phyloP scores from a whole-genome alignment of 139 green algal genomes.

The Coelastrella sp. region DNA sequence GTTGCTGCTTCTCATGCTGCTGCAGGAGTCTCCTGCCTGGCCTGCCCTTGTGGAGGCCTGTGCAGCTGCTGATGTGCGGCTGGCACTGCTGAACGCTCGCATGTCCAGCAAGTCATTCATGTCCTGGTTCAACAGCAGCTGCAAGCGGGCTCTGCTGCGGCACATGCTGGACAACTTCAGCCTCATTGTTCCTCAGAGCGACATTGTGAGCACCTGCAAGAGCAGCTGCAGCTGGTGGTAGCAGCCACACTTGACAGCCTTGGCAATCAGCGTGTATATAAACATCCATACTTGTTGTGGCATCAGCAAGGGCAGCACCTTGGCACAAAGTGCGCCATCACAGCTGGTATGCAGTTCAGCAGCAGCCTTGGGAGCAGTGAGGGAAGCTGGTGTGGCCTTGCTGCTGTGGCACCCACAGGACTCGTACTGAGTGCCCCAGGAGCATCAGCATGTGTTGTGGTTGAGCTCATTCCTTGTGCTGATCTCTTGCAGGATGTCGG shows the following conservation, averaged over 20 bases:
- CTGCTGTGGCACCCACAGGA: neutral
- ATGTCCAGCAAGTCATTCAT: slow-evolving; percentile 57
- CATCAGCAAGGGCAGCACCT: neutral
- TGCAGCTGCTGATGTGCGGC: slow-evolving; percentile 31
- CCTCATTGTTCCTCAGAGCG: slow-evolving; percentile 69
- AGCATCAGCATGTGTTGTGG: neutral
- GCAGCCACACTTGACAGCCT: neutral
- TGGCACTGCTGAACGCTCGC: slow-evolving; percentile 72
- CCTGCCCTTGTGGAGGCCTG: slow-evolving; percentile 59
- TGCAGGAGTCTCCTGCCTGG: slow-evolving; percentile 64
- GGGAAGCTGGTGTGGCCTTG: neutral
- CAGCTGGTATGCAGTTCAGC: no score
- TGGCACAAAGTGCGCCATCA: no score
- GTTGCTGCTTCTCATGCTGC: neutral
- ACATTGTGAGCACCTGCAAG: slow-evolving; percentile 53
- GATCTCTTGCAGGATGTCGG: slow-evolving; percentile 64
- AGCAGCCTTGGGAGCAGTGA: no score
- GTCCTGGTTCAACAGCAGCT: slow-evolving; percentile 51
- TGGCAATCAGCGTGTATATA: neutral
- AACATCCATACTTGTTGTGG: neutral
- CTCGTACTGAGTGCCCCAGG: neutral
- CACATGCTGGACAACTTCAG: slow-evolving; percentile 58
- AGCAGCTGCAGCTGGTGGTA: neutral
- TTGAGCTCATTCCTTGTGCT: neutral
- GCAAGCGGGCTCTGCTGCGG: slow-evolving; percentile 46